A percentile compares a stretch with the other conserved stretches of the same genome.
These are phyloP conservation scores for Macrolepiota fuliginosa DNA, from an alignment of 768 basidiomycete species.

Conservation along the genomic window DNA sequence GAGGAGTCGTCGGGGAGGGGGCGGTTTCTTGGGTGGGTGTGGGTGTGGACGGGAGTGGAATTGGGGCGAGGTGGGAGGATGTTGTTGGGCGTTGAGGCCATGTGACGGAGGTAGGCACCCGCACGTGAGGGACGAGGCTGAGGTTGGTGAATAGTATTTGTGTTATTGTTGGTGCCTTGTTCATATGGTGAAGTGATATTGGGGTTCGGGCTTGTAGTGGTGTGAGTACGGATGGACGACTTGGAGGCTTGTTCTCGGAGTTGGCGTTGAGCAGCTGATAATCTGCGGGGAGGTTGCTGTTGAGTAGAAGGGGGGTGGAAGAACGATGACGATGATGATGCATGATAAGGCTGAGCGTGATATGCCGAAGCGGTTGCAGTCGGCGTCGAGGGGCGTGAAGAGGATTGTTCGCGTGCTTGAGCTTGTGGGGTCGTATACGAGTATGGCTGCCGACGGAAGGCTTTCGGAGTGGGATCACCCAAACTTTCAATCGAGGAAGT, in stretches of 20 bases:
- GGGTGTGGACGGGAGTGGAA: slow-evolving; percentile 24
- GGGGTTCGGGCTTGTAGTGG: not conserved
- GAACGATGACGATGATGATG: not conserved
- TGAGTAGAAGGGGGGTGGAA: not conserved
- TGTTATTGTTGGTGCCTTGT: slow-evolving; percentile 17
- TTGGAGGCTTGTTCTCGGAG: slow-evolving; percentile 3
- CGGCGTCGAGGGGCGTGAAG: slow-evolving; percentile 12
- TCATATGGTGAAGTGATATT: not conserved
- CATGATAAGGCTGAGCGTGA: not conserved
- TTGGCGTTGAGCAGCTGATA: slow-evolving; percentile 1
- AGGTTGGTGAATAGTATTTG: slow-evolving; percentile 31
- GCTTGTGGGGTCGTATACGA: not conserved
- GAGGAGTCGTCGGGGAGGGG: slow-evolving; percentile 30
- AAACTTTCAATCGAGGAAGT: slow-evolving; percentile 34
- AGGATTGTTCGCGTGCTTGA: slow-evolving; percentile 6
- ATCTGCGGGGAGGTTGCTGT: not conserved
- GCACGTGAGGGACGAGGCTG: slow-evolving; percentile 52
- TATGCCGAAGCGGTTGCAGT: not conserved
- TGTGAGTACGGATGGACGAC: slow-evolving; percentile 4
- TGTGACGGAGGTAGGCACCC: slow-evolving; percentile 70
- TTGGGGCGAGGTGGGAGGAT: slow-evolving; percentile 32
- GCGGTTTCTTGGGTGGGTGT: slow-evolving; percentile 18
- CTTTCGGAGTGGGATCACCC: slow-evolving; percentile 22
- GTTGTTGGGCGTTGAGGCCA: slow-evolving; percentile 54
- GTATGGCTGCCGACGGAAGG: slow-evolving; percentile 8